A percentile compares a stretch with the other conserved stretches of the same genome.
Evolutionary conservation across 306 rosid genomes (phyloP).

Genomic region (Luffa aegyptiaca): DNA sequence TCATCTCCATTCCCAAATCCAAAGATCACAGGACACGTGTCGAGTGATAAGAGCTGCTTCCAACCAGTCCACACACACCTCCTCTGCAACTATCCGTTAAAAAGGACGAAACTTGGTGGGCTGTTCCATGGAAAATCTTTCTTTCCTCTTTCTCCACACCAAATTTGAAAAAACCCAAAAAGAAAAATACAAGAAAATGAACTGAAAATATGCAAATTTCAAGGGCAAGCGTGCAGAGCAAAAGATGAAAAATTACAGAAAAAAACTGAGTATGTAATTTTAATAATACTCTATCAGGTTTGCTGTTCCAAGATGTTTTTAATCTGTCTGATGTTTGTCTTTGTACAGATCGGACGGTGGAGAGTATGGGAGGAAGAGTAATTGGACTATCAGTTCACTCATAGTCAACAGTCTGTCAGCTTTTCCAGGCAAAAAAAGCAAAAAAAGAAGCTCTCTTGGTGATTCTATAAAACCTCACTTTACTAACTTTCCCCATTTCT

Average conservation of each 20-base stretch:
- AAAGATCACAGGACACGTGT: background rate
- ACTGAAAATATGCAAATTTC: background rate
- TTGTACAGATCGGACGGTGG: conserved; percentile 4
- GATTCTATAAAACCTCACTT: conserved; percentile 3
- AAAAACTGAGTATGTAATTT: background rate
- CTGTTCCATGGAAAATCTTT: conserved; percentile 1
- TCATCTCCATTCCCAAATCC: background rate
- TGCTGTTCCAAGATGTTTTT: background rate
- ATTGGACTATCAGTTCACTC: conserved; percentile 10
- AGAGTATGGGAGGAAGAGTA: background rate
- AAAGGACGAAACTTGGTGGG: conserved; percentile 9
- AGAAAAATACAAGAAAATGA: background rate
- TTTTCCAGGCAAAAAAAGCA: background rate
- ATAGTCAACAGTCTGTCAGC: conserved; percentile 14
- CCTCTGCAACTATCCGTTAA: conserved; percentile 6
- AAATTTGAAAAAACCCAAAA: conserved; percentile 3
- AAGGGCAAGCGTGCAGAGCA: conserved; percentile 11
- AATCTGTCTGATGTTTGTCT: conserved; percentile 3
- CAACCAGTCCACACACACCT: background rate
- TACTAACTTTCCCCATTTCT: conserved; percentile 6
- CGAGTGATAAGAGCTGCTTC: background rate
- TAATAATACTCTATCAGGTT: background rate
- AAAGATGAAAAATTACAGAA: background rate
- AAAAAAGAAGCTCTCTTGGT: background rate
- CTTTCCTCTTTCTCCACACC: background rate